Conservation (phyloP, 495 filamentous ascomycete genomes). For the Xylaria flabelliformis region DNA sequence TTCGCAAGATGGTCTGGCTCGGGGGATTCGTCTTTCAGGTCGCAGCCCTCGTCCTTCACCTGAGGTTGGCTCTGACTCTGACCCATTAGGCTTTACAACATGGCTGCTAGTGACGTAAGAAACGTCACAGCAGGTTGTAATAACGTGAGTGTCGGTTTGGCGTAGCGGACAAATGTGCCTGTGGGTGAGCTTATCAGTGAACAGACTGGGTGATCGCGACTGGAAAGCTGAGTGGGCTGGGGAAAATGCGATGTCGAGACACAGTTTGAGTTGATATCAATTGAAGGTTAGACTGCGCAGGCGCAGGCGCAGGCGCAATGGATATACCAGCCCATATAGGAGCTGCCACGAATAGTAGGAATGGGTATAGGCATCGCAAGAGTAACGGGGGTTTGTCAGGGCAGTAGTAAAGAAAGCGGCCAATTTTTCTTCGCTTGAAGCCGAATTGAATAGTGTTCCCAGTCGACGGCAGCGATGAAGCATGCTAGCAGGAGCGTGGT, state of each 20-base stretch:
- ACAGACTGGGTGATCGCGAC: background rate
- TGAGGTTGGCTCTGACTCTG: slow-evolving; percentile 11
- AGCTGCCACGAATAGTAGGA: background rate
- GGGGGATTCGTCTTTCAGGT: background rate
- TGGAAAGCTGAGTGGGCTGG: background rate
- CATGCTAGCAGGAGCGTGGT: background rate
- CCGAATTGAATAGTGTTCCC: background rate
- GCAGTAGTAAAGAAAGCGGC: background rate
- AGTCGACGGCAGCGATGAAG: background rate
- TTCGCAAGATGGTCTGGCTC: background rate
- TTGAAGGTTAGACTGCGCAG: background rate
- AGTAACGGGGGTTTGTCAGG: background rate
- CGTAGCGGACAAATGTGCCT: background rate
- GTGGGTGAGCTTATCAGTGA: background rate
- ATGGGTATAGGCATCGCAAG: background rate
- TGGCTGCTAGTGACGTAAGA: slow-evolving; percentile 19
- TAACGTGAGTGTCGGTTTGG: background rate
- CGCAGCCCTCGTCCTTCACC: slow-evolving; percentile 10
- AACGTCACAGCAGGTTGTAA: slow-evolving; percentile 13
- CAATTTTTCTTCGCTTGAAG: background rate
- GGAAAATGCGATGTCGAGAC: background rate
- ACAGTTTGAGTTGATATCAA: background rate
- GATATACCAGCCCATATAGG: background rate
- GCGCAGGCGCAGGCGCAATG: background rate
- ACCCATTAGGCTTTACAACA: slow-evolving; percentile 24